These are phyloP conservation scores for Fragaria vesca DNA, from an alignment of 306 rosid species.

Conservation along the genomic window DNA sequence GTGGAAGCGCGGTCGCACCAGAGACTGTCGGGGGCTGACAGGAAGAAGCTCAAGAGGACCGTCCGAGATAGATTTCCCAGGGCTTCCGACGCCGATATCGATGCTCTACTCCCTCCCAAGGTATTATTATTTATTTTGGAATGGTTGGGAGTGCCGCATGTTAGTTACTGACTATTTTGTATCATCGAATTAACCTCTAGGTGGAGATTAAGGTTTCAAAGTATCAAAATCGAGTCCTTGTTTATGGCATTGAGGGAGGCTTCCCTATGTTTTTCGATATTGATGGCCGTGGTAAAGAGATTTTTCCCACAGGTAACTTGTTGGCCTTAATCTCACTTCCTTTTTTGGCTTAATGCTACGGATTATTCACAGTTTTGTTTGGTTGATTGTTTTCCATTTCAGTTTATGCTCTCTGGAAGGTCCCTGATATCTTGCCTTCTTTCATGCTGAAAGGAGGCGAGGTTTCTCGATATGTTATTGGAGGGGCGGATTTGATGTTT, in stretches of 20 bases:
- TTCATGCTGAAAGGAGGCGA: slow-evolving; percentile 84
- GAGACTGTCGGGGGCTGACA: slow-evolving; percentile 88
- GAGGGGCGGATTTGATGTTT: slow-evolving; percentile 98
- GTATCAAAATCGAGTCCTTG: slow-evolving; percentile 76
- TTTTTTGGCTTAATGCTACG: neutral
- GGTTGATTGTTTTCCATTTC: slow-evolving; percentile 20
- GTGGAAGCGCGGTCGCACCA: slow-evolving; percentile 81
- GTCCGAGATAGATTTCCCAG: slow-evolving; percentile 57
- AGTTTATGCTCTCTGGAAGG: slow-evolving; percentile 94
- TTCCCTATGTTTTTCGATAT: slow-evolving; percentile 76
- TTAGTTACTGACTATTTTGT: neutral
- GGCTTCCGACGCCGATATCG: slow-evolving; percentile 74
- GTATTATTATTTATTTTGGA: neutral
- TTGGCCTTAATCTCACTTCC: neutral
- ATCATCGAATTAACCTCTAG: slow-evolving; percentile 32
- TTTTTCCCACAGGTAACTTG: slow-evolving; percentile 72
- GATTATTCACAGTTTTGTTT: neutral
- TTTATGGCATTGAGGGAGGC: slow-evolving; percentile 71
- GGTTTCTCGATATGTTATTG: slow-evolving; percentile 76
- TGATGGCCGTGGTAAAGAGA: slow-evolving; percentile 79
- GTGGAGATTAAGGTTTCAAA: slow-evolving; percentile 70
- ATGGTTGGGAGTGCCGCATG: neutral
- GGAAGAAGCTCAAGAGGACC: slow-evolving; percentile 71
- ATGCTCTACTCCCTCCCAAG: slow-evolving; percentile 82
- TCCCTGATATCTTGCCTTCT: slow-evolving; percentile 77